Evolutionary conservation across 495 filamentous ascomycete species (phyloP), one percentile per base, ranked within the genome.

Genomic region (Hypoxylon cercidicola): DNA sequence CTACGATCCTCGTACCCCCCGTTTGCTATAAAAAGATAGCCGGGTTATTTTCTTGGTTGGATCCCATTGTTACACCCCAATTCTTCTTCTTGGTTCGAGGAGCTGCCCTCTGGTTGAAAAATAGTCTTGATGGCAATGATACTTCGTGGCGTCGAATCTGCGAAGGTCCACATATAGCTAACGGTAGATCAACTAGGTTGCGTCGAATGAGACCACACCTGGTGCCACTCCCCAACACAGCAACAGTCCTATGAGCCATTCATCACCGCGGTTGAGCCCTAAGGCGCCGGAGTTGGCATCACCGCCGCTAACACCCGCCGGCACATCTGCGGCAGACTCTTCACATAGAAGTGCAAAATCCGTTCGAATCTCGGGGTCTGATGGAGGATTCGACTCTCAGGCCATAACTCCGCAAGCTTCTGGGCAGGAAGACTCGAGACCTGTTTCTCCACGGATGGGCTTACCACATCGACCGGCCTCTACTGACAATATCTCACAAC

Each of bases 291-390:
- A 88, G 45, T 88, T 93, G 81, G 89, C 94, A 64, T 95, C 93
- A 12, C 95, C 95, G 60, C 93, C 92, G 19, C 84, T 98, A 12
- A 97, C 94, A 3, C 94, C 95, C 28, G 88, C 93, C 30, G 91
- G 86, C 12, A 92, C 91, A 40, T 76, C 72, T 11, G 65, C 63
- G 5, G 73, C 72, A 41, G 77, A 79, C 25, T 64, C 69, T 15
- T 68, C 71, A 18, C 47, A 44, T 7, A 71, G 60, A 52, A 70
- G 61, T 55, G 50, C 44, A 58, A 77, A 49, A 72, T 78, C 51
- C 67, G 73, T 47, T 50, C 70, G 37, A 77, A 74, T 51, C 20
- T 16, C 48, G 16, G 55, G 66, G 39, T 70, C 71, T 21, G 71
- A 74, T 35, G 62, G 60, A 44, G 66, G 64, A 16, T 72, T 68